Evolutionary conservation across 106 monocot genomes (phyloP).

Genomic region (Amphibolis antarctica): DNA sequence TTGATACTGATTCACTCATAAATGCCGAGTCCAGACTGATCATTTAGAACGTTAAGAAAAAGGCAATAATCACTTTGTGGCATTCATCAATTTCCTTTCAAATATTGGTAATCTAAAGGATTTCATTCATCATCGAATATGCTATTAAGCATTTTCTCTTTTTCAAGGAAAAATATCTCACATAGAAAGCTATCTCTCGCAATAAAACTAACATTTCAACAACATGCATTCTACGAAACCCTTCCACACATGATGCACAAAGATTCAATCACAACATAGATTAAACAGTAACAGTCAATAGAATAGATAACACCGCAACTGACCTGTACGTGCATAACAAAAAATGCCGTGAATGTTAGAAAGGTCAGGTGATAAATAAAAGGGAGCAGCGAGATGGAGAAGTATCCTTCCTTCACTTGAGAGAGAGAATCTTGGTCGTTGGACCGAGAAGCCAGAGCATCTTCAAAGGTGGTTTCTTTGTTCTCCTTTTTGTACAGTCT

Average conservation of each 20-base stretch:
- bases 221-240: too few relatives aligned
- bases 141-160: too few relatives aligned
- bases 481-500: not conserved
- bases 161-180: too few relatives aligned
- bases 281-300: not conserved
- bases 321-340: conserved; percentile 97
- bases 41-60: too few relatives aligned
- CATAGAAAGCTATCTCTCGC: too few relatives aligned
- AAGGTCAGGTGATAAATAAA: conserved; percentile 78
- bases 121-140: too few relatives aligned
- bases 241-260: not conserved
- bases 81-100: too few relatives aligned
- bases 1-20: too few relatives aligned
- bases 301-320: not conserved
- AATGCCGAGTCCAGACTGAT: too few relatives aligned
- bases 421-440: not conserved
- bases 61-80: too few relatives aligned
- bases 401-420: conserved; percentile 23
- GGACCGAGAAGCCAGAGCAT: not conserved
- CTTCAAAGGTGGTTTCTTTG: not conserved
- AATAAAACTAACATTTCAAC: too few relatives aligned
- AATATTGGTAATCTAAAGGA: too few relatives aligned
- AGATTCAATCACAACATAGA: not conserved
- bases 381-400: conserved; percentile 47
- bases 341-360: conserved; percentile 55